Evolutionary conservation across 2,329 filamentous ascomycete species (phyloP), one percentile per base, ranked within the genome.

Genomic region (Hymenoscyphus repandus): DNA sequence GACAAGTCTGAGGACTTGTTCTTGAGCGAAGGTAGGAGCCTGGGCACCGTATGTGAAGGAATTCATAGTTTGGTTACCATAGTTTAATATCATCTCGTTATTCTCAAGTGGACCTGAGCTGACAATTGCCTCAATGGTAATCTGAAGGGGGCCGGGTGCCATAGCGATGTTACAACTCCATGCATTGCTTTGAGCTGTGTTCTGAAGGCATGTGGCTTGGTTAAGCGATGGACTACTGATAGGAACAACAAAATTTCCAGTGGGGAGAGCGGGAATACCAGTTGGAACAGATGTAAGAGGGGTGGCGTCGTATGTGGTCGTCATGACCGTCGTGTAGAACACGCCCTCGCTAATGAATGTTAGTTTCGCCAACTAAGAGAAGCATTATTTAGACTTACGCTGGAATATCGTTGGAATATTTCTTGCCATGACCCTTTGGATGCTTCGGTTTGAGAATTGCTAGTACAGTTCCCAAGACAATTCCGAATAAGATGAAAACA

Each of bases 1-100:
- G 38, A 82, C 79, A 31, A 83, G 71, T 18, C 72, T 68, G 53
- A 86, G 65, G 1, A 70, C 64, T 55, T 78, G 72, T 27, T 73
- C 59, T 64, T 36, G 63, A 53, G 12, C 62, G 60, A 79, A 69
- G 30, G 72, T 64, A 1, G 81, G 81, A n/a, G 75, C 69, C 62
- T 86, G 83, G 2, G 80, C 72, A 12, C 83, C 83, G 61, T 86
- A 86, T 20, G 72, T 71, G 50, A 82, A 74, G 3, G 66, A 64
- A 10, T 67, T 63, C 6, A 62, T 58, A 10, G 70, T 60, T 13
- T 66, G 60, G 50, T 71, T 68, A 11, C 66, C 63, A 47, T 74
- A 70, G 5, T 62, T 58, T 11, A 74, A 64, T 15, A 50, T 56
- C 5, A 62, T 48, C 52, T 64, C 59, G 37, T 61, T 70, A 12